phyloP scores from a whole-genome alignment of 192 early-diverging fungal genomes.

The Gryganskiella cystojenkinii region DNA sequence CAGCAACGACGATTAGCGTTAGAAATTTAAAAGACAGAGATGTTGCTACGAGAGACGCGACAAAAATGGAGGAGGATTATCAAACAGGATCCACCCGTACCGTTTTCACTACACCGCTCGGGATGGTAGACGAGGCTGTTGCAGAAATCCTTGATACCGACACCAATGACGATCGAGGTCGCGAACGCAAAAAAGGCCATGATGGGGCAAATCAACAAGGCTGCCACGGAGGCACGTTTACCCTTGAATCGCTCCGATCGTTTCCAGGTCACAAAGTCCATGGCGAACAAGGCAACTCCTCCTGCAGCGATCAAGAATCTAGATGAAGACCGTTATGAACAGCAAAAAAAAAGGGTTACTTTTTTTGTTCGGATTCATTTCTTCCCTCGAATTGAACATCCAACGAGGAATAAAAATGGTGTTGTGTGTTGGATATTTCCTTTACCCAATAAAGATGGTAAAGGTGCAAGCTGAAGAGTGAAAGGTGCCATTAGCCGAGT shows the following conservation, averaged over 20 bases:
- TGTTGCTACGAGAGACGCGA: no score
- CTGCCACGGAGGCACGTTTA: constrained; percentile 35
- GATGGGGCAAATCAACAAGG: constrained; percentile 17
- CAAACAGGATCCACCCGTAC: no score
- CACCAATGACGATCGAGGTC: constrained; percentile 28
- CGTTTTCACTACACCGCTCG: no score
- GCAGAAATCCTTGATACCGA: constrained; percentile 22
- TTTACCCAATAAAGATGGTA: constrained; percentile 23
- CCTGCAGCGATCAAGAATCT: constrained; percentile 17
- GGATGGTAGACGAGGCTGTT: not conserved
- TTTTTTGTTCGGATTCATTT: no score
- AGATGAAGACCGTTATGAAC: not conserved
- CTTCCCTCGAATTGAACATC: no score
- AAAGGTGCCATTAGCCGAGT: not conserved
- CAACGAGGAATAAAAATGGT: no score
- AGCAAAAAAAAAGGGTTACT: not conserved
- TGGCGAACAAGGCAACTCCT: constrained; percentile 20
- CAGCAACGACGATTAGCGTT: no score
- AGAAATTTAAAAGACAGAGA: no score
- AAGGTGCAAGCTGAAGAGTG: constrained; percentile 25
- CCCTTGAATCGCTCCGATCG: constrained; percentile 44
- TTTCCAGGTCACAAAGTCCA: constrained; percentile 48
- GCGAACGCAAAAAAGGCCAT: constrained; percentile 28
- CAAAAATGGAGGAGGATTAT: no score
- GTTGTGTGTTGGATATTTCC: no score